Evolutionary conservation across 2,329 filamentous ascomycete genomes (phyloP), one percentile per base, ranked within the genome.

Genomic region (Cladophialophora exuberans): DNA sequence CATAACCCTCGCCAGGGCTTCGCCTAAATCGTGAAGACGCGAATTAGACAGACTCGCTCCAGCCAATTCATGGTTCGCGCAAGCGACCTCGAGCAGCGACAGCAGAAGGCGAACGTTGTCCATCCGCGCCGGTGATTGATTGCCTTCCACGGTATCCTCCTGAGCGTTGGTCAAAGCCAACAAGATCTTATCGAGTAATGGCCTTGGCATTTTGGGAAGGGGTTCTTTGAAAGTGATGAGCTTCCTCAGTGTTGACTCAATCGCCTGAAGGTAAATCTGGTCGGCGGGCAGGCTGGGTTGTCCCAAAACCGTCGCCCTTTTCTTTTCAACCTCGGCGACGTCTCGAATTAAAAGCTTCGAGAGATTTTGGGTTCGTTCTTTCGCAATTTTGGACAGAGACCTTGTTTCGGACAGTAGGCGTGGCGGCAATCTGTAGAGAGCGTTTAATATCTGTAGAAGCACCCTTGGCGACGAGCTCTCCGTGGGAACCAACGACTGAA

Each of bases 331-430:
- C 11, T 53, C 53, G 2, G 26, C 18, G 20, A 65, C 26, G 11
- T 65, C 63, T 41, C 38, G 50, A 6, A 58, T n/a, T 23, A 60
- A 35, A 9, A 50, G 3, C 41, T 61, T 64, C 39, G 59, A 60
- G 7, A 65, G 47, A 41, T 65, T 65, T 51, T 65, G 57, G 20
- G 41, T 56, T 15, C 57, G 52, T 39, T 64, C 60, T 44, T 57
- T 58, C 13, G 59, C 57, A 30, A 64, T 35, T 30, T 57, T 54
- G 4, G 57, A 43, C 20, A 64, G 45, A 25, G 57, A 42, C 15
- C 46, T 26, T 3, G 46, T 28, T 23, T 56, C 54, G 25, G 53
- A 56, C 11, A 57, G 23, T 18, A 64, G 35, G 9, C 47, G 30
- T 33, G 47, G 13, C 18, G 61, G 54, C 28, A 62, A 26, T 38